A percentile compares a stretch with the other conserved stretches of the same genome.
Evolutionary conservation across 306 rosid species (phyloP).

Genomic region (Cyclanthera cordifolia): DNA sequence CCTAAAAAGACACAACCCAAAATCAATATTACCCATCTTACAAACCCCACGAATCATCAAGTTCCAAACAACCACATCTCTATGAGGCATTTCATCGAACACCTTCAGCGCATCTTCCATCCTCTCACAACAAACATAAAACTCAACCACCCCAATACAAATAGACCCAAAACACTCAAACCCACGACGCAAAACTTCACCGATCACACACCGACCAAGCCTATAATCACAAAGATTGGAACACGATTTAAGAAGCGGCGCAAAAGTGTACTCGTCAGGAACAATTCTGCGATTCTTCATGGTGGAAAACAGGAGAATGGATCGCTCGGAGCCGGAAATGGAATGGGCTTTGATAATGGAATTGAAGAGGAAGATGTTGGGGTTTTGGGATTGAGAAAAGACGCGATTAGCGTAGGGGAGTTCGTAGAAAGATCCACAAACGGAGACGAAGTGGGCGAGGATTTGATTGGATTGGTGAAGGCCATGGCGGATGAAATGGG

Average conservation of each 20-base stretch:
- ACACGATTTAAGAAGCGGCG: constrained; percentile 49
- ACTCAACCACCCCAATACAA: constrained; percentile 40
- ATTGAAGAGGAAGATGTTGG: constrained; percentile 59
- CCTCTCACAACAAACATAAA: constrained; percentile 31
- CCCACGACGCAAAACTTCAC: constrained; percentile 32
- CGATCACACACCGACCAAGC: constrained; percentile 40
- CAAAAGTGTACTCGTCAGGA: constrained; percentile 51
- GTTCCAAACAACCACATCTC: constrained; percentile 56
- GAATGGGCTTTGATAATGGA: constrained; percentile 71
- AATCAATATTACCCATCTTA: constrained; percentile 32
- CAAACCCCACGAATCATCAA: constrained; percentile 68
- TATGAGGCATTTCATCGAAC: constrained; percentile 50
- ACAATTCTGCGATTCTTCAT: constrained; percentile 32
- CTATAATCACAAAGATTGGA: constrained; percentile 30
- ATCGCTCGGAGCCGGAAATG: constrained; percentile 21
- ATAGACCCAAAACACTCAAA: constrained; percentile 30
- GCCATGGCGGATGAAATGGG: constrained; percentile 57
- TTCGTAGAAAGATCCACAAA: constrained; percentile 33
- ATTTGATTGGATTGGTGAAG: constrained; percentile 65
- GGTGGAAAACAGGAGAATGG: constrained; percentile 34
- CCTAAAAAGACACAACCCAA: constrained; percentile 40
- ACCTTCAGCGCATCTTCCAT: constrained; percentile 43
- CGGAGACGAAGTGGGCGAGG: constrained; percentile 64
- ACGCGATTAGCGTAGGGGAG: constrained; percentile 43
- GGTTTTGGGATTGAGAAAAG: constrained; percentile 35